Conservation (phyloP, 257 asterid species). For the Paraleonurus japonicus region DNA sequence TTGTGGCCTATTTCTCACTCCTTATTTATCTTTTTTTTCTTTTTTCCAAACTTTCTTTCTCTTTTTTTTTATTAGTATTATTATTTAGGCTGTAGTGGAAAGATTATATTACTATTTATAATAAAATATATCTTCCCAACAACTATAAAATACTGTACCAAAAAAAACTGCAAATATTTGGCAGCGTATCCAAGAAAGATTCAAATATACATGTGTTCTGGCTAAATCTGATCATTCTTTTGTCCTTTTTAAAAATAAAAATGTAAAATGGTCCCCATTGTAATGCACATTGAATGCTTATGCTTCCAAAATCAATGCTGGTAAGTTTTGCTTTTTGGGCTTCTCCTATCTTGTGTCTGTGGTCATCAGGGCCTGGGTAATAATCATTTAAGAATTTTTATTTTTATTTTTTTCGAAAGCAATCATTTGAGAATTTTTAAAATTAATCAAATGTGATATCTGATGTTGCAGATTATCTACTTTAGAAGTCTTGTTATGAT, state of each 20-base stretch:
- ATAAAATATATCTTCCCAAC: background rate
- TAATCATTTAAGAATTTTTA: no score
- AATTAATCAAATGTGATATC: background rate
- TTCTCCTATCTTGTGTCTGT: background rate
- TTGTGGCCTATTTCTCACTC: no score
- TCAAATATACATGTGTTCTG: background rate
- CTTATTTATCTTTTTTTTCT: background rate
- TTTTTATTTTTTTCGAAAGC: no score
- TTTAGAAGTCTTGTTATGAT: background rate
- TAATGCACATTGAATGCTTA: background rate
- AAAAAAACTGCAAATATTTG: background rate
- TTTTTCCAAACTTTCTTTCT: background rate
- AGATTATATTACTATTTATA: background rate
- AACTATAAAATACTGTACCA: background rate
- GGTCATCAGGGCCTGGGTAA: background rate
- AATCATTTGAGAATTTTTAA: no score
- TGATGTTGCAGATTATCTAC: background rate
- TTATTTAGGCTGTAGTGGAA: no score
- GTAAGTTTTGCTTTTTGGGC: background rate
- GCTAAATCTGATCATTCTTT: conserved; percentile 4
- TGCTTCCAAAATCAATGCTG: background rate
- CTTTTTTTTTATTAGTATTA: no score
- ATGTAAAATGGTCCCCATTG: conserved; percentile 12
- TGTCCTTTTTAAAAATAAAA: background rate
- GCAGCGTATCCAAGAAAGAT: conserved; percentile 15